Conservation (phyloP, 306 rosid species). For the Pyrus pyrifolia region DNA sequence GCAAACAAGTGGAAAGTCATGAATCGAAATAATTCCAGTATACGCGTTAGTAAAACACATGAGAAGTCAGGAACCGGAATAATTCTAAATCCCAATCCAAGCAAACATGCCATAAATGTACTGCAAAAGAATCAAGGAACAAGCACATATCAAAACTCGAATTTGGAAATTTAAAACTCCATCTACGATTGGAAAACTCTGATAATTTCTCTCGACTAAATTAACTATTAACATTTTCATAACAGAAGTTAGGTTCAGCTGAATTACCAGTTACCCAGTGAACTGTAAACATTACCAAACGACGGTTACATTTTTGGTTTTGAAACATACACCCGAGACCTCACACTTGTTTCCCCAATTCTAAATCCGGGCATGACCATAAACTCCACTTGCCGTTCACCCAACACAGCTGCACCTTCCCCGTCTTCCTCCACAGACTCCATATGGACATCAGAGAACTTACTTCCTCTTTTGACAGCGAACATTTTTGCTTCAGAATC, state of each 20-base stretch:
- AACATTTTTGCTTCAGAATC: constrained; percentile 51
- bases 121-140: neutral
- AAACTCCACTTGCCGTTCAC: constrained; percentile 48
- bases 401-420: constrained; percentile 9
- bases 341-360: constrained; percentile 45
- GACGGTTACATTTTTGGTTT: constrained; percentile 4
- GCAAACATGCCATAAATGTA: neutral
- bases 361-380: constrained; percentile 80
- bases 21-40: no score
- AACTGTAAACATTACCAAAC: constrained; percentile 17
- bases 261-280: constrained; percentile 32
- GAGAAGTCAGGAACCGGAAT: no score
- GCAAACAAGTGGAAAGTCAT: no score
- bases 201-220: neutral
- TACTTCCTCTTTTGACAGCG: constrained; percentile 43
- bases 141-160: neutral
- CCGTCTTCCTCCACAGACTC: constrained; percentile 49
- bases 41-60: no score
- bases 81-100: no score
- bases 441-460: constrained; percentile 57
- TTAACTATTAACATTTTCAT: constrained; percentile 20
- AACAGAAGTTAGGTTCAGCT: constrained; percentile 22
- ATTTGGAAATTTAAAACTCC: constrained; percentile 20
- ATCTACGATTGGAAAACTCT: constrained; percentile 17
- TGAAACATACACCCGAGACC: constrained; percentile 61